Evolutionary conservation across 805 yeast species (phyloP).

Genomic region (Candida methanosorbosa): DNA sequence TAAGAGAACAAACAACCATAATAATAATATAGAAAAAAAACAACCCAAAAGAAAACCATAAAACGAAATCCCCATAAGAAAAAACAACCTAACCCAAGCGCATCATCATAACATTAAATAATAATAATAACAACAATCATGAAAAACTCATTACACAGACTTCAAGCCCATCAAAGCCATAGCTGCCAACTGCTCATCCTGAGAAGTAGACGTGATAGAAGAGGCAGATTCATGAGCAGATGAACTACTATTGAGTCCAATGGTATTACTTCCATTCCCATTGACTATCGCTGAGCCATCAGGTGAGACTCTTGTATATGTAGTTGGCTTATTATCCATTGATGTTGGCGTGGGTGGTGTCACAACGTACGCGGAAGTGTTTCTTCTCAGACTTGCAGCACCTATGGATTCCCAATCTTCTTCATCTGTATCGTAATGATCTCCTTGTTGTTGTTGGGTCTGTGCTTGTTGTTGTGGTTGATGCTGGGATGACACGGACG

Average conservation of each 20-base stretch:
- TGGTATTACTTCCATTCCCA: slow-evolving; percentile 8
- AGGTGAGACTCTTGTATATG: no score
- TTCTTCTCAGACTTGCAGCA: slow-evolving; percentile 45
- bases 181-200: slow-evolving; percentile 26
- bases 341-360: slow-evolving; percentile 13
- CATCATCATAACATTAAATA: neutral
- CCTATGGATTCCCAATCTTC: slow-evolving; percentile 96
- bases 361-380: slow-evolving; percentile 12
- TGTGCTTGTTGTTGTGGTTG: neutral
- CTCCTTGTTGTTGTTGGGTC: neutral
- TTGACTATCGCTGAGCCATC: slow-evolving; percentile 5
- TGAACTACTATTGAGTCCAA: neutral
- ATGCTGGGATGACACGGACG: neutral
- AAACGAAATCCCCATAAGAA: neutral
- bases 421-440: slow-evolving; percentile 75
- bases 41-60: neutral
- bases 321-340: neutral
- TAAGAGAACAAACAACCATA: no score
- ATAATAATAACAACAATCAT: neutral
- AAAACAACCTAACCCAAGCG: neutral
- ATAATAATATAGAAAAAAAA: neutral
- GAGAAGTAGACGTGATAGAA: neutral
- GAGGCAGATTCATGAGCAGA: neutral
- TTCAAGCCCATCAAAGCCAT: slow-evolving; percentile 26
- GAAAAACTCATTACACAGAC: slow-evolving; percentile 10